Evolutionary conservation across 129 eudicot species (phyloP).

Genomic region (Tagetes erecta): DNA sequence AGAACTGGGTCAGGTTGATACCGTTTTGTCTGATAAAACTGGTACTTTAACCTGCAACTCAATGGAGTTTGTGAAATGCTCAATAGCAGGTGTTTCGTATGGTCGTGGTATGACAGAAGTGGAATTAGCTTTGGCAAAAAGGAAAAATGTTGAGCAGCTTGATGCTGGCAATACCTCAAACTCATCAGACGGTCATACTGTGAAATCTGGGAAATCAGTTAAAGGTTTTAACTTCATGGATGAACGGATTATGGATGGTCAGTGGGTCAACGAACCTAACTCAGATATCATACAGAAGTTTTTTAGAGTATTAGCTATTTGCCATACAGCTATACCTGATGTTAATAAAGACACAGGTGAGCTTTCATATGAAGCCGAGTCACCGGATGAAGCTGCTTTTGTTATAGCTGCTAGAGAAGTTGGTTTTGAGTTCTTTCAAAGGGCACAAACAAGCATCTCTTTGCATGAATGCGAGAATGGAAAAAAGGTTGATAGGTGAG

Average conservation of each 20-base stretch:
- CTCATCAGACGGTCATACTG: slow-evolving; percentile 23
- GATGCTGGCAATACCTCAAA: slow-evolving; percentile 37
- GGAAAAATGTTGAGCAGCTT: slow-evolving; percentile 39
- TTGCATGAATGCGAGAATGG: slow-evolving; percentile 69
- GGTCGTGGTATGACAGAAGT: slow-evolving; percentile 98
- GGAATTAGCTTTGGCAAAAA: slow-evolving; percentile 69
- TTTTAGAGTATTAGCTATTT: slow-evolving; percentile 77
- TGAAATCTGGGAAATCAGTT: slow-evolving; percentile 42
- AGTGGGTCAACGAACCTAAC: slow-evolving; percentile 71
- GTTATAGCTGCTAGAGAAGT: slow-evolving; percentile 93
- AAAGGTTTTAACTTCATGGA: slow-evolving; percentile 86
- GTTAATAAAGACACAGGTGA: slow-evolving; percentile 63
- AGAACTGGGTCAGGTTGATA: slow-evolving; percentile 91
- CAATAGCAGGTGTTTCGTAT: slow-evolving; percentile 85
- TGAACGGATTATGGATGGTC: slow-evolving; percentile 73
- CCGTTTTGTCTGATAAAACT: slow-evolving; percentile 89
- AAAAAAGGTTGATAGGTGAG: slow-evolving; percentile 66
- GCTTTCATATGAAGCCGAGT: slow-evolving; percentile 87
- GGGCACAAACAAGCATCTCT: slow-evolving; percentile 84
- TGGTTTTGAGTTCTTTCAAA: slow-evolving; percentile 83
- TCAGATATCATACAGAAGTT: slow-evolving; percentile 66
- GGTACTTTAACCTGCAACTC: slow-evolving; percentile 98
- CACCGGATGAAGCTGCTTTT: slow-evolving; percentile 99
- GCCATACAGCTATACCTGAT: slow-evolving; percentile 97
- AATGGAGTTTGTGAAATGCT: slow-evolving; percentile 95